Base-by-base conservation (phyloP, 179 eudicot species). In the Camellia oleifera region DNA sequence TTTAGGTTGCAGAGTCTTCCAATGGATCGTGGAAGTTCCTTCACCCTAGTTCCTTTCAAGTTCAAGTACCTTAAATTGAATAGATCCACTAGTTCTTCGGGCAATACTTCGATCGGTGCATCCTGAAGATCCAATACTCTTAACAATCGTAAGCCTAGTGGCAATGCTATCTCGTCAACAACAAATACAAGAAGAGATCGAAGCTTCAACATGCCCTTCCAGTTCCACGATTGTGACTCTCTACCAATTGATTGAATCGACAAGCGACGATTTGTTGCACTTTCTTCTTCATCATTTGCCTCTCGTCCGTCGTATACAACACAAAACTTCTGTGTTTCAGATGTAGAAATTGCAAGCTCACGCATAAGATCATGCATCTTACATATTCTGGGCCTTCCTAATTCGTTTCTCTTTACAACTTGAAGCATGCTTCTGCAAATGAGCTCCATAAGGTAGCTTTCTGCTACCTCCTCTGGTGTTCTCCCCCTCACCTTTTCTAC, bases 41-140 rank as follows among this genome's bases (percentile, higher is more conserved):
- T 68, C 6, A 88, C 67, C 26, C 14, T n/a, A 42, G 82, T 79
- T 56, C 72, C 58, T 75, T 69, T 74, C n/a, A 88, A 65, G 69
- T 82, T 79, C 8, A 88, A 82, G 18, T 81, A 82, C 61, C 85
- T 80, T 60, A 88, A 69, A 82, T 82, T 81, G 68, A 88, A 77
- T 4, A 85, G 68, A 23, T 72, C 58, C 40, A 70, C 80, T 9
- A 85, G 72, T 40, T 82, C 86, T 72, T 61, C 67, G 3, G 87
- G 82, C 60, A 88, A 72, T 46, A 69, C 73, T 6, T 72, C 68
- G 15, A 88, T 26, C 10, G 83, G 79, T 63, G 78, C 78, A 50
- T 80, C 78, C 32, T 78, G 62, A 67, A 88, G 45, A 69, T 82
- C 86, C 67, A 88, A 74, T 42, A 84, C 85, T 76, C 85, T 82